These are phyloP conservation scores for Suillus variegatus DNA, from an alignment of 768 basidiomycete genomes.

Conservation along the genomic window DNA sequence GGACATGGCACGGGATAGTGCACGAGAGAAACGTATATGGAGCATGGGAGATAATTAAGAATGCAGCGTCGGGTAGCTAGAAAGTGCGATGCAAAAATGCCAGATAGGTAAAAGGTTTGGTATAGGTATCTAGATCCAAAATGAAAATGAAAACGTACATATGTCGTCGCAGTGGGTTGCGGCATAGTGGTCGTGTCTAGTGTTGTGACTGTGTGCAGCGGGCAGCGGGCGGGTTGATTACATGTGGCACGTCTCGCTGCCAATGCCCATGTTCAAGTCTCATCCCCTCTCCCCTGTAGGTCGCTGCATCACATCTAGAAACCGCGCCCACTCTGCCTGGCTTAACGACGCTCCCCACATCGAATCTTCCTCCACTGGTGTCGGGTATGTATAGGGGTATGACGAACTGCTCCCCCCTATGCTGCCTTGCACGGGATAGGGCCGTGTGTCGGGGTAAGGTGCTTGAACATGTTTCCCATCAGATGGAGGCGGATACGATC, in stretches of 20 bases:
- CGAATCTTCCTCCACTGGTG: conserved; percentile 52
- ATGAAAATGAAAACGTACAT: conserved; percentile 2
- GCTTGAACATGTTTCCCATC: neutral
- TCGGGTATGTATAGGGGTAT: conserved; percentile 40
- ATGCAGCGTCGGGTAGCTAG: conserved; percentile 9
- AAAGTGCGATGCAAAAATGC: conserved; percentile 6
- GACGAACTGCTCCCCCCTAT: conserved; percentile 9
- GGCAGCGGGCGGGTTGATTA: neutral
- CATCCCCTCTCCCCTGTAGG: conserved; percentile 30
- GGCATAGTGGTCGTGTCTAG: neutral
- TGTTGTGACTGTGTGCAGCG: neutral
- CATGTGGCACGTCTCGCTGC: neutral
- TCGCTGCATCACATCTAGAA: conserved; percentile 66
- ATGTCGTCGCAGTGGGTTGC: neutral
- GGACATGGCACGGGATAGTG: neutral
- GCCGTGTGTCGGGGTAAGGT: neutral
- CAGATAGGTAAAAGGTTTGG: neutral
- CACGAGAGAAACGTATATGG: neutral
- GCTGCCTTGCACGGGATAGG: neutral
- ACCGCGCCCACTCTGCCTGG: conserved; percentile 71
- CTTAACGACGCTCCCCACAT: conserved; percentile 82
- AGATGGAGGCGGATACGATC: neutral
- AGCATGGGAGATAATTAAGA: conserved; percentile 15
- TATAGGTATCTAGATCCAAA: conserved; percentile 5
- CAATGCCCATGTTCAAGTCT: neutral